phyloP scores from a whole-genome alignment of 495 filamentous ascomycete species.

The Rhizodiscina lignyota region DNA sequence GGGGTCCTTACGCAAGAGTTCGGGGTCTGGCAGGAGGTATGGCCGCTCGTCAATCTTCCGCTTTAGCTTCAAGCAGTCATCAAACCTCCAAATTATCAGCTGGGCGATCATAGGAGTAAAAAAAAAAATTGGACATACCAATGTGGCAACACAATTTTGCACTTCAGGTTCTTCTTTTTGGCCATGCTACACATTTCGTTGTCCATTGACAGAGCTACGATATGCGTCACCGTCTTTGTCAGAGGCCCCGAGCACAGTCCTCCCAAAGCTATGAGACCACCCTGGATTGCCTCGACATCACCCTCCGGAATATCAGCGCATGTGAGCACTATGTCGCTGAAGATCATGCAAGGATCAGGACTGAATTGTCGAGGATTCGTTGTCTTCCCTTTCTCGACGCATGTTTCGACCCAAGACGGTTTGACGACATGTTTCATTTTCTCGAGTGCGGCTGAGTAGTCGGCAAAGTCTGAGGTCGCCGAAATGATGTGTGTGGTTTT shows the following conservation, averaged over 20 bases:
- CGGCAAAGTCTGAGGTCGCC: slow-evolving; percentile 70
- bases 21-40: slow-evolving; percentile 76
- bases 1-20: slow-evolving; percentile 36
- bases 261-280: slow-evolving; percentile 77
- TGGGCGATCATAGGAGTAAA: not conserved
- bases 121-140: slow-evolving; percentile 39
- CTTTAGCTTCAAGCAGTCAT: slow-evolving; percentile 86
- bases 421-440: slow-evolving; percentile 72
- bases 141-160: slow-evolving; percentile 85
- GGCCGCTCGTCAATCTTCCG: slow-evolving; percentile 74
- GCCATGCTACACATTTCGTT: slow-evolving; percentile 54
- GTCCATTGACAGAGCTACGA: slow-evolving; percentile 68
- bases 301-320: slow-evolving; percentile 69
- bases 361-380: slow-evolving; percentile 69
- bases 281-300: slow-evolving; percentile 84
- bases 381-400: slow-evolving; percentile 48
- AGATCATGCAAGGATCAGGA: slow-evolving; percentile 79
- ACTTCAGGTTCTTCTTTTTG: slow-evolving; percentile 36
- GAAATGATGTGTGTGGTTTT: slow-evolving; percentile 71
- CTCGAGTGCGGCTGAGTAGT: slow-evolving; percentile 53
- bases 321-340: slow-evolving; percentile 63
- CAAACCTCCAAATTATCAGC: slow-evolving; percentile 46
- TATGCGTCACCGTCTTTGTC: slow-evolving; percentile 63
- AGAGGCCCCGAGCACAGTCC: slow-evolving; percentile 58
- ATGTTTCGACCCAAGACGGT: slow-evolving; percentile 59